A percentile compares a stretch with the other conserved stretches of the same genome.
Conservation (phyloP, 2,329 filamentous ascomycete species). For the Lecanosticta acicola region DNA sequence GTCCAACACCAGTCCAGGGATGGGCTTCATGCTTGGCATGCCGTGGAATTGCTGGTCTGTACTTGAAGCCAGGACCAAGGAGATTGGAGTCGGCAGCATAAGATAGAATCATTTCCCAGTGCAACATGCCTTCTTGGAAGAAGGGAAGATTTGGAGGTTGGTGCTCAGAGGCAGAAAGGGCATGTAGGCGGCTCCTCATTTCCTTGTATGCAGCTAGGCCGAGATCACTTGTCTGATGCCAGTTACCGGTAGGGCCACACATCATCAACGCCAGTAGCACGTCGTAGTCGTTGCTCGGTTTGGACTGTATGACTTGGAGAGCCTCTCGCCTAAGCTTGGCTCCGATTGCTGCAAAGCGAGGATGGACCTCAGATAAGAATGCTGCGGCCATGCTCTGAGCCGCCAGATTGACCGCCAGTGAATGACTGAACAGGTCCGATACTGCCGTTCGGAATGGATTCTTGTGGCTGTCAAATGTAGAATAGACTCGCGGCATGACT, state of each 20-base stretch:
- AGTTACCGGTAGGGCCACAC: constrained; percentile 55
- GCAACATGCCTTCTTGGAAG: constrained; percentile 53
- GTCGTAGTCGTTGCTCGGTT: constrained; percentile 18
- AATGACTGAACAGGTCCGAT: constrained; percentile 16
- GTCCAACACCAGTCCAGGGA: constrained; percentile 47
- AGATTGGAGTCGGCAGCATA: constrained; percentile 44
- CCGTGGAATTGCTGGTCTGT: not conserved
- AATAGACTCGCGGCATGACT: constrained; percentile 17
- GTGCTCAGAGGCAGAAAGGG: constrained; percentile 8
- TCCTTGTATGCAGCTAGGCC: constrained; percentile 45
- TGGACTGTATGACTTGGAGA: constrained; percentile 18
- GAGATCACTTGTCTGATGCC: constrained; percentile 53
- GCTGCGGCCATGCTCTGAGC: constrained; percentile 25
- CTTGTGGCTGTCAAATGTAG: constrained; percentile 15
- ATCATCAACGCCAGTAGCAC: constrained; percentile 51
- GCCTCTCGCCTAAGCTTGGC: constrained; percentile 21
- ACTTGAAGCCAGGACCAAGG: constrained; percentile 41
- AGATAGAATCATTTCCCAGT: constrained; percentile 49
- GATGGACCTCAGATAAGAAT: constrained; percentile 22
- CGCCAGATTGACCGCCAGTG: constrained; percentile 17
- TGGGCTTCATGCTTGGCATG: constrained; percentile 13
- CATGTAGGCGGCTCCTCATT: constrained; percentile 23
- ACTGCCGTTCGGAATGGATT: constrained; percentile 21
- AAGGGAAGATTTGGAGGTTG: constrained; percentile 39
- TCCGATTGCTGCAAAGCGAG: constrained; percentile 20